Base-by-base conservation (phyloP, 352 stramenopile species). In the Phytophthora rubi region DNA sequence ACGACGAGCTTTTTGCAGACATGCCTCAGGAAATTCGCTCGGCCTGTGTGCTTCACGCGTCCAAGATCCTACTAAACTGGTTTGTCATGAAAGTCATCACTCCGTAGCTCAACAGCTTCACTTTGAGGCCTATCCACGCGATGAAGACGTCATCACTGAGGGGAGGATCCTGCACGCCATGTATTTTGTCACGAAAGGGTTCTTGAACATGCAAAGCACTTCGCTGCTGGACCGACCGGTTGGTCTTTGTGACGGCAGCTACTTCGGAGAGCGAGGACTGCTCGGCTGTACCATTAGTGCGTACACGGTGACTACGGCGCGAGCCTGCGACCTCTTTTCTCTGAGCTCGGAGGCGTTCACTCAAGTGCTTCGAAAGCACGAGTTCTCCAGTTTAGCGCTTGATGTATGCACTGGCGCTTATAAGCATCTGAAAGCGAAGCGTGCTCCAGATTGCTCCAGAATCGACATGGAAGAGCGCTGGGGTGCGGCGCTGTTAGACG, bases 171-270 rank as follows among this genome's bases (percentile, higher is more conserved):
- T 72, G 6, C 79, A 73, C 30, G 71, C 77, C 30, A 86, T 89
- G 79, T 88, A 88, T 70, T 89, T 91, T 67, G 83, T 91, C 42
- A 68, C 88, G 5, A 77, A 79, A 8, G 83, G 83, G 0, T 33
- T 81, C 28, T 61, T 91, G 2, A 70, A 80, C 3, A 62, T 75
- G 10, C 54, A 81, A 33, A 68, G 70, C 35, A 49, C 65, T 6
- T 71, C 69, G 4, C 30, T 76, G 13, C 12, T 62, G 21, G 63
- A 61, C 7, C 54, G 37, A 21, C 69, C 63, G 1, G 28, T 69
- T 2, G 59, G 55, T 0, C 68, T 75, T 33, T 49, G 62, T 8
- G 62, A 66, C 16, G 83, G 81, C 3, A 75, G 80, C 52, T 88
- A 69, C 58, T 89, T 91, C 23, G 81, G 83, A 12, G 77, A 91